phyloP scores from a whole-genome alignment of 441 rosid genomes.

The Corymbia calophylla region DNA sequence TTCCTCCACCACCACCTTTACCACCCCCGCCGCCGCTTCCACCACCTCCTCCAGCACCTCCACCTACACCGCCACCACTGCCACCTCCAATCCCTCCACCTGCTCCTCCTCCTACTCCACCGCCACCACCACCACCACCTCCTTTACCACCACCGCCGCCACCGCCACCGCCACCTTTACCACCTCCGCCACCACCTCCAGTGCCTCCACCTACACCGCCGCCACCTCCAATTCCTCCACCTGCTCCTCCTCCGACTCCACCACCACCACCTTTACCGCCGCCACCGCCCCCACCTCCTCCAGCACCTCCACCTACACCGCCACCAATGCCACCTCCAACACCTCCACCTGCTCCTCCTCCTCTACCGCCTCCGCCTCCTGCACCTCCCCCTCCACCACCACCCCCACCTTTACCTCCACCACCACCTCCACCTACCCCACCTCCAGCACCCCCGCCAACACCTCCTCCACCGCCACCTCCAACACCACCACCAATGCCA shows the following conservation, averaged over 20 bases:
- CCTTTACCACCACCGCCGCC: background rate
- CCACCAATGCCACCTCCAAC: background rate
- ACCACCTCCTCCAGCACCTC: background rate
- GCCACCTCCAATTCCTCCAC: background rate
- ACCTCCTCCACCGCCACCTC: background rate
- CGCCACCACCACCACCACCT: background rate
- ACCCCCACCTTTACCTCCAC: background rate
- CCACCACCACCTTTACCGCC: background rate
- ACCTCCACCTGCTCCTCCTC: background rate
- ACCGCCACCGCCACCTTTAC: too few species aligned
- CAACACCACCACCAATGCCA: background rate
- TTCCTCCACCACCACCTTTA: background rate
- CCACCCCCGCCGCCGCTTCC: background rate
- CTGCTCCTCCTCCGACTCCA: background rate
- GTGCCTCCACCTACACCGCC: background rate
- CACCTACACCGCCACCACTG: background rate
- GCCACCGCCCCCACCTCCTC: background rate
- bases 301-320: background rate
- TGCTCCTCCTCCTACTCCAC: background rate
- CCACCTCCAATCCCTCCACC: background rate
- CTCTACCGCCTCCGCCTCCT: background rate
- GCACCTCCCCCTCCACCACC: background rate
- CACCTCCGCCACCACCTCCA: background rate
- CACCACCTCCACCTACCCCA: background rate
- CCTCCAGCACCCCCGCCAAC: background rate